phyloP scores from a whole-genome alignment of 305 asterid species.

The Fraxinus dipetala region DNA sequence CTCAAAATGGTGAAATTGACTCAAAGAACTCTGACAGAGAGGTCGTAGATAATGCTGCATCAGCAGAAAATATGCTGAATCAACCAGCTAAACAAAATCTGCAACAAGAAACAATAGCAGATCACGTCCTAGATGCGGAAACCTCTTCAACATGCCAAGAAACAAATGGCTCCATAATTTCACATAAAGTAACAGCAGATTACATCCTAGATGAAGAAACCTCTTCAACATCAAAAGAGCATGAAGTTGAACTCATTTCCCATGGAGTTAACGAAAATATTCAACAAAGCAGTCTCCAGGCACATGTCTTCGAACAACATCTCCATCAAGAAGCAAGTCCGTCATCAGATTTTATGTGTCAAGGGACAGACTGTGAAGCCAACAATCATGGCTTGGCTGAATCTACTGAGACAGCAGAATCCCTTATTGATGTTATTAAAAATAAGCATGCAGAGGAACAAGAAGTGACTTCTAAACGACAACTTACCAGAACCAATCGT shows the following conservation, averaged over 20 bases:
- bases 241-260: slow-evolving; percentile 12
- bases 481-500: slow-evolving; percentile 22
- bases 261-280: slow-evolving; percentile 19
- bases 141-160: slow-evolving; percentile 10
- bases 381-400: slow-evolving; percentile 12
- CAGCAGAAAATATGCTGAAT: not conserved
- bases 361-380: slow-evolving; percentile 26
- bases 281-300: slow-evolving; percentile 8
- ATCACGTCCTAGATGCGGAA: slow-evolving; percentile 23
- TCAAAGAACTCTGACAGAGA: slow-evolving; percentile 29
- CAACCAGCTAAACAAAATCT: slow-evolving; percentile 21
- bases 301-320: slow-evolving; percentile 15
- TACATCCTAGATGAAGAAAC: slow-evolving; percentile 24
- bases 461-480: slow-evolving; percentile 21
- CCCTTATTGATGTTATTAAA: slow-evolving; percentile 17
- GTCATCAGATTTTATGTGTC: slow-evolving; percentile 26
- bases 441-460: slow-evolving; percentile 10
- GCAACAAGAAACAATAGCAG: slow-evolving; percentile 11
- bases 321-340: slow-evolving; percentile 25
- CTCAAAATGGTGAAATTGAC: slow-evolving; percentile 23
- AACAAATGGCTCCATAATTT: slow-evolving; percentile 10
- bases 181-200: slow-evolving; percentile 2
- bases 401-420: slow-evolving; percentile 18
- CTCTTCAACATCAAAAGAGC: slow-evolving; percentile 14
- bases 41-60: slow-evolving; percentile 14